phyloP scores from a whole-genome alignment of 345 rosid genomes.

The Syzygium aqueum region DNA sequence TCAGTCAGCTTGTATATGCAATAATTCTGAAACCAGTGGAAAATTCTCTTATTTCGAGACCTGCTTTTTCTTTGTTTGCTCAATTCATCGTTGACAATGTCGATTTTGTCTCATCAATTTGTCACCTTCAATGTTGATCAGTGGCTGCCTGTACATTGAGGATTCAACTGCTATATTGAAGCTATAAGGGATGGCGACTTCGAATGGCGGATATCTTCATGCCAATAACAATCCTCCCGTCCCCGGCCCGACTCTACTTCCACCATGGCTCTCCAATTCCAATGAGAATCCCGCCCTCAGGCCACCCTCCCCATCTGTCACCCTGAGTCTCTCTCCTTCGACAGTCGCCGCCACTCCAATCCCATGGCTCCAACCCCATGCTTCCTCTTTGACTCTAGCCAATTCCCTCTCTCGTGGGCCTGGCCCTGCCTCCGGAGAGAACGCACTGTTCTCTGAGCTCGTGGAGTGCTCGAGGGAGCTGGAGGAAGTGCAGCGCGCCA shows the following conservation, averaged over 20 bases:
- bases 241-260: constrained; percentile 46
- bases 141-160: not conserved
- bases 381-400: constrained; percentile 43
- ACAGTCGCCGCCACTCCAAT: constrained; percentile 55
- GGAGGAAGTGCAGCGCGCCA: constrained; percentile 82
- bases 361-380: constrained; percentile 82
- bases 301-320: constrained; percentile 67
- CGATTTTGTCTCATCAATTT: not conserved
- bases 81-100: not conserved
- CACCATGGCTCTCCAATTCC: constrained; percentile 83
- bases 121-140: not conserved
- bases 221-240: constrained; percentile 23
- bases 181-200: constrained; percentile 45
- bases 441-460: constrained; percentile 48
- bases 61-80: not conserved
- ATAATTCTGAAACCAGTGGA: not conserved
- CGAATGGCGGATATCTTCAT: constrained; percentile 65
- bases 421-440: constrained; percentile 43
- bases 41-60: not conserved
- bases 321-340: constrained; percentile 71
- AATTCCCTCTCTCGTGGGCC: constrained; percentile 38
- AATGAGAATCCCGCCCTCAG: constrained; percentile 34
- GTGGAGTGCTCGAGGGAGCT: constrained; percentile 83
- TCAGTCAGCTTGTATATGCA: not conserved
- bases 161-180: constrained; percentile 2